phyloP scores from a whole-genome alignment of 129 eudicot species.

The Artemisia argyi region DNA sequence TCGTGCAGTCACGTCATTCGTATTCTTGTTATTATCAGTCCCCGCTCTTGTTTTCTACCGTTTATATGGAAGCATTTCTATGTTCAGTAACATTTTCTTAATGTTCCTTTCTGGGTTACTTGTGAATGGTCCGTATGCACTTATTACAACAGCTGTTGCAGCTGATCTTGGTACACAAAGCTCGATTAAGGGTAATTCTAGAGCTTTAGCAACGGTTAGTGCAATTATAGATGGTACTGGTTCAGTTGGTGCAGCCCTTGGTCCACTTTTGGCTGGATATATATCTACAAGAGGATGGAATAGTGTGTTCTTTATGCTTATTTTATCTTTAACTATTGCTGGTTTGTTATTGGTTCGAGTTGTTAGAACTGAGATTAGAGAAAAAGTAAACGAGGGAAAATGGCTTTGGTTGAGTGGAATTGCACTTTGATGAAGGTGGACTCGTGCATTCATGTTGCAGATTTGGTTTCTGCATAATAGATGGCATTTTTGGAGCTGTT shows the following conservation, averaged over 20 bases:
- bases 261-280: slow-evolving; percentile 94
- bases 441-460: no score
- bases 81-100: slow-evolving; percentile 49
- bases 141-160: slow-evolving; percentile 90
- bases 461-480: not conserved
- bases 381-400: slow-evolving; percentile 61
- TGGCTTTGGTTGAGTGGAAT: slow-evolving; percentile 58
- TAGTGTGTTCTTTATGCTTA: slow-evolving; percentile 78
- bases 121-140: slow-evolving; percentile 86
- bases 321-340: slow-evolving; percentile 63
- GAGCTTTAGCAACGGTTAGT: slow-evolving; percentile 91
- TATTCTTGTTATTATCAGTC: slow-evolving; percentile 60
- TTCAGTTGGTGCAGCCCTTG: slow-evolving; percentile 91
- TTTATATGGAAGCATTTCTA: slow-evolving; percentile 75
- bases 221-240: slow-evolving; percentile 98
- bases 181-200: slow-evolving; percentile 63
- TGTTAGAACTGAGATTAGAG: slow-evolving; percentile 63
- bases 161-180: slow-evolving; percentile 90
- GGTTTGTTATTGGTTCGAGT: slow-evolving; percentile 60
- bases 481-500: slow-evolving; percentile 14
- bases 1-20: slow-evolving; percentile 71
- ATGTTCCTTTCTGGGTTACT: slow-evolving; percentile 79
- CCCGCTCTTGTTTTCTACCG: slow-evolving; percentile 76
- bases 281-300: slow-evolving; percentile 93
- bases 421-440: slow-evolving; percentile 19